Conservation (phyloP, 2,329 filamentous ascomycete species). For the Microascus cirrosus region DNA sequence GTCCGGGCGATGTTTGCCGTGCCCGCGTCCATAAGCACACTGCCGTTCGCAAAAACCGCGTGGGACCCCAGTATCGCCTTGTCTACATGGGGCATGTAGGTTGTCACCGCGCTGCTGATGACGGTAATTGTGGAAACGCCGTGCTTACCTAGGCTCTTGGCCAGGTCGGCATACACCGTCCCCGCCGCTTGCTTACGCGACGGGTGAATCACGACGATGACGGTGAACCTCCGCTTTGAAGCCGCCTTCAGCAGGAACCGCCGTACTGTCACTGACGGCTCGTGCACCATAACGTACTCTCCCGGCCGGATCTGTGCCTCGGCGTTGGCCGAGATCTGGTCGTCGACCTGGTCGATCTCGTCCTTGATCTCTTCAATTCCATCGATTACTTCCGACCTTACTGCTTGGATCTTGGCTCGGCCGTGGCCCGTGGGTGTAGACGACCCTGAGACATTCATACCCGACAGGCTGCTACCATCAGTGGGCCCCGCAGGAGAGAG, state of each 20-base stretch:
- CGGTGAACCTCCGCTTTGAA: slow-evolving; percentile 80
- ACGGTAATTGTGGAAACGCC: slow-evolving; percentile 79
- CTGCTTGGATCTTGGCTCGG: slow-evolving; percentile 41
- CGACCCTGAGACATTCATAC: slow-evolving; percentile 33
- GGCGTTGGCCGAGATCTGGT: slow-evolving; percentile 80
- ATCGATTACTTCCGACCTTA: slow-evolving; percentile 84
- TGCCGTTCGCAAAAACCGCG: slow-evolving; percentile 79
- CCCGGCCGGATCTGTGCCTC: slow-evolving; percentile 89
- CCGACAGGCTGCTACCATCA: slow-evolving; percentile 27
- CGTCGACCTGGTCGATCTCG: slow-evolving; percentile 84
- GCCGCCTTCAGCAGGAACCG: slow-evolving; percentile 83
- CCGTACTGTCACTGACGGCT: slow-evolving; percentile 77
- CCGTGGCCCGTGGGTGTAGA: slow-evolving; percentile 36
- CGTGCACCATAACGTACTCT: slow-evolving; percentile 84
- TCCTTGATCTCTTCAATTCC: slow-evolving; percentile 95
- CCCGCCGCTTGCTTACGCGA: slow-evolving; percentile 23
- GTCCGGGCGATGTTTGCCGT: slow-evolving; percentile 73
- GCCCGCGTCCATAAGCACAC: slow-evolving; percentile 75
- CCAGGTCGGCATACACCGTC: slow-evolving; percentile 43
- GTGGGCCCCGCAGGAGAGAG: slow-evolving; percentile 59
- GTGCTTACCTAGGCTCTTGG: slow-evolving; percentile 65
- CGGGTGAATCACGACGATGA: slow-evolving; percentile 66
- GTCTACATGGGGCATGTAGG: slow-evolving; percentile 89
- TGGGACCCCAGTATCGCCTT: slow-evolving; percentile 89
- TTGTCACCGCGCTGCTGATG: slow-evolving; percentile 75